These are phyloP conservation scores for Camelina neglecta DNA, from an alignment of 345 rosid species.

Conservation along the genomic window DNA sequence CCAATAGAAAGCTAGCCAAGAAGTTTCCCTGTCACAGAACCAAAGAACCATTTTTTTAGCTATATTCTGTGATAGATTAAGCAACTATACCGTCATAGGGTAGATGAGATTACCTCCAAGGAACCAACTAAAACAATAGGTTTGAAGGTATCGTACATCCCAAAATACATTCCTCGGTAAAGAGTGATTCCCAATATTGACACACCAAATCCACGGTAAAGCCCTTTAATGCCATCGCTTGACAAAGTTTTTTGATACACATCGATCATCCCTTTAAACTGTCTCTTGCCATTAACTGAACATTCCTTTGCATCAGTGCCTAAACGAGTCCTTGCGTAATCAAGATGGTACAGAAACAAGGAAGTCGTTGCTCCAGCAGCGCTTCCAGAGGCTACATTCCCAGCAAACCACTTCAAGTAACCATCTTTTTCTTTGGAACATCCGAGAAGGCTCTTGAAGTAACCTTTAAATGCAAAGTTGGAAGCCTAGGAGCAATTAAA, in stretches of 20 bases:
- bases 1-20: constrained; percentile 84
- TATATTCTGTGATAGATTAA: not conserved
- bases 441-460: constrained; percentile 79
- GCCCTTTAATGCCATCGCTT: constrained; percentile 73
- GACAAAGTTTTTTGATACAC: constrained; percentile 77
- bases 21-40: constrained; percentile 71
- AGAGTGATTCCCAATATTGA: constrained; percentile 91
- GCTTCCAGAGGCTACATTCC: constrained; percentile 93
- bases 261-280: constrained; percentile 81
- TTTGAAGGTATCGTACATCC: constrained; percentile 88
- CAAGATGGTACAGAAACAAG: constrained; percentile 82
- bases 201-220: constrained; percentile 89
- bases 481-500: constrained; percentile 82
- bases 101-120: constrained; percentile 58
- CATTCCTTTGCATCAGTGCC: constrained; percentile 80
- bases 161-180: constrained; percentile 94
- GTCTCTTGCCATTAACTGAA: constrained; percentile 61
- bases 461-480: constrained; percentile 97
- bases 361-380: constrained; percentile 98
- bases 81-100: not conserved
- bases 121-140: constrained; percentile 86
- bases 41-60: not conserved
- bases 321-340: constrained; percentile 83
- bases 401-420: constrained; percentile 79
- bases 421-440: constrained; percentile 87